A percentile compares a stretch with the other conserved stretches of the same genome.
phyloP scores from a whole-genome alignment of 2,329 filamentous ascomycete genomes.

The Sporothrix curviconia region DNA sequence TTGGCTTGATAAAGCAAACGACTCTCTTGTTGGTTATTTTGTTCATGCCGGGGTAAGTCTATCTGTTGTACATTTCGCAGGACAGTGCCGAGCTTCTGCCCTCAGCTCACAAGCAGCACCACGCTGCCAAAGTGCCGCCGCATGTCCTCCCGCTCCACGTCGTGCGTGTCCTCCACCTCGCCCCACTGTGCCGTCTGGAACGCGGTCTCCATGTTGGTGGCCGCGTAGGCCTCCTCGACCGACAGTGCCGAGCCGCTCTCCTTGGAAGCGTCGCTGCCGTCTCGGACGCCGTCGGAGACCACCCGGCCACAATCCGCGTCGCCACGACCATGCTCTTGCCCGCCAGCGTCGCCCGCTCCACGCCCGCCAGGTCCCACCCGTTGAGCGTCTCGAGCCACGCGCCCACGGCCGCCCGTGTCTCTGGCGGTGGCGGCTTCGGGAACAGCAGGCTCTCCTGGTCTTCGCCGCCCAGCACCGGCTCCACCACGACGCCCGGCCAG shows the following conservation, averaged over 20 bases:
- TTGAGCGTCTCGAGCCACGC: constrained; percentile 69
- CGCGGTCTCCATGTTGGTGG: constrained; percentile 74
- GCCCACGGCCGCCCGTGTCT: constrained; percentile 68
- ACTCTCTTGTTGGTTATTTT: too few relatives aligned
- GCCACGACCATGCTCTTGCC: constrained; percentile 81
- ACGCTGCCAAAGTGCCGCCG: constrained; percentile 82
- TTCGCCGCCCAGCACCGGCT: constrained; percentile 72
- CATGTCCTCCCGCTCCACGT: constrained; percentile 88
- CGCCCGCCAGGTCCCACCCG: constrained; percentile 74
- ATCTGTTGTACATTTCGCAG: too few relatives aligned
- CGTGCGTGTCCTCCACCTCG: constrained; percentile 95
- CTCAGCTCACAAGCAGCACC: constrained; percentile 53
- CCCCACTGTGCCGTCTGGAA: constrained; percentile 93
- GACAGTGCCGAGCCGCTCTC: constrained; percentile 50
- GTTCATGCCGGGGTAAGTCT: too few relatives aligned
- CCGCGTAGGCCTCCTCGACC: constrained; percentile 72
- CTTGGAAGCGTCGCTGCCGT: constrained; percentile 31
- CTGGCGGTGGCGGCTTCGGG: constrained; percentile 63
- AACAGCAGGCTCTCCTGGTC: constrained; percentile 58
- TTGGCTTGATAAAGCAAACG: too few relatives aligned
- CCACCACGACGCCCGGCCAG: constrained; percentile 77
- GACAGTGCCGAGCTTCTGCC: too few relatives aligned
- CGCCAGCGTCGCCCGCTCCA: constrained; percentile 77
- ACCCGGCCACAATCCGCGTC: constrained; percentile 72
- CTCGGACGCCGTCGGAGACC: constrained; percentile 65